phyloP scores from a whole-genome alignment of 371 early-diverging fungal genomes.

The Cokeromyces recurvatus region DNA sequence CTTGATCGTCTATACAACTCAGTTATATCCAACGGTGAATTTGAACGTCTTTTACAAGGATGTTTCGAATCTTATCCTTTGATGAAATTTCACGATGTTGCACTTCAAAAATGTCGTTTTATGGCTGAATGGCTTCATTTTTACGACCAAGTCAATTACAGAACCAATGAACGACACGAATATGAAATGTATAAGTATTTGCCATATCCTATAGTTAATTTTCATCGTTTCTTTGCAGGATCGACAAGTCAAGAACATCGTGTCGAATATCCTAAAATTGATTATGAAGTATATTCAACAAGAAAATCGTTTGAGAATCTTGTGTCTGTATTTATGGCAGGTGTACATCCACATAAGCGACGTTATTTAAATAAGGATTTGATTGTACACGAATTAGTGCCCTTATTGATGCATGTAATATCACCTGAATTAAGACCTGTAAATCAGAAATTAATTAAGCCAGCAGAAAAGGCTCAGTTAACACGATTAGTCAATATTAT shows the following conservation, averaged over 20 bases:
- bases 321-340: conserved; percentile 44
- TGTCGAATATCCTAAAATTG: conserved; percentile 79
- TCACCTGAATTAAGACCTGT: conserved; percentile 74
- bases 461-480: conserved; percentile 59
- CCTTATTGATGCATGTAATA: conserved; percentile 68
- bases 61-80: conserved; percentile 89
- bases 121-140: conserved; percentile 78
- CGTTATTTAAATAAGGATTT: conserved; percentile 42
- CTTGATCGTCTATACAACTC: conserved; percentile 46
- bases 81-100: conserved; percentile 74
- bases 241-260: conserved; percentile 51
- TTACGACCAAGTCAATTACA: conserved; percentile 68
- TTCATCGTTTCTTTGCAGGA: conserved; percentile 82
- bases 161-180: conserved; percentile 40
- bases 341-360: conserved; percentile 46
- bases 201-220: conserved; percentile 68
- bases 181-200: conserved; percentile 61
- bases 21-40: conserved; percentile 70
- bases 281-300: conserved; percentile 60
- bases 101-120: conserved; percentile 57
- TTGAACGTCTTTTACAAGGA: conserved; percentile 82
- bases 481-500: conserved; percentile 66
- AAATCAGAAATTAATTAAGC: conserved; percentile 71
- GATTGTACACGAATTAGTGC: conserved; percentile 56
- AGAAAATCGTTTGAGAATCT: conserved; percentile 57